phyloP scores from a whole-genome alignment of 371 early-diverging fungal genomes.

The Haplosporangium sp. region DNA sequence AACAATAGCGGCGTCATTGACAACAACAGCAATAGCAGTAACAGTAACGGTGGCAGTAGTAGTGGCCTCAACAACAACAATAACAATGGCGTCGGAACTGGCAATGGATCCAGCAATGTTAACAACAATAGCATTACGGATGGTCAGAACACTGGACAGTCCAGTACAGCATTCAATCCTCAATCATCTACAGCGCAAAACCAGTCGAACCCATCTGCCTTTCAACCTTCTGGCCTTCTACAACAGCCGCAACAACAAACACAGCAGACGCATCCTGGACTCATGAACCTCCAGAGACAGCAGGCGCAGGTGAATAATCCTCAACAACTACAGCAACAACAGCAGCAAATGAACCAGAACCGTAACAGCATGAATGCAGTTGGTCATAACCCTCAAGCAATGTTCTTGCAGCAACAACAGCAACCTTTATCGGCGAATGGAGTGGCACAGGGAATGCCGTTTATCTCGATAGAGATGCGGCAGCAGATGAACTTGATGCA shows the following conservation, averaged over 20 bases:
- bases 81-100: neutral
- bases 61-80: neutral
- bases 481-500: slow-evolving; percentile 42
- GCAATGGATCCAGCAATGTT: slow-evolving; percentile 4
- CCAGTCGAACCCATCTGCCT: neutral
- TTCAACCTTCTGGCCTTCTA: slow-evolving; percentile 2
- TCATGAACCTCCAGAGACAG: slow-evolving; percentile 20
- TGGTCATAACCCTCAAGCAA: slow-evolving; percentile 12
- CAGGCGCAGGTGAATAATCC: slow-evolving; percentile 11
- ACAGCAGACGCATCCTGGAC: slow-evolving; percentile 19
- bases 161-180: slow-evolving; percentile 19
- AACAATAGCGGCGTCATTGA: neutral
- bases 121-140: slow-evolving; percentile 8
- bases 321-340: slow-evolving; percentile 21
- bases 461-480: slow-evolving; percentile 35
- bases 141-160: slow-evolving; percentile 13
- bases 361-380: slow-evolving; percentile 27
- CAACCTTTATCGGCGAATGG: slow-evolving; percentile 14
- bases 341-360: slow-evolving; percentile 26
- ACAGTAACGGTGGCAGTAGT: slow-evolving; percentile 1
- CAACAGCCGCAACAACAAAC: slow-evolving; percentile 22
- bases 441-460: slow-evolving; percentile 19
- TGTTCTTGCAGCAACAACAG: slow-evolving; percentile 38
- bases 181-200: slow-evolving; percentile 2
- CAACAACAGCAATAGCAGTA: slow-evolving; percentile 17